Conservation (phyloP, 805 yeast species). For the Yamadazyma endophytica region DNA sequence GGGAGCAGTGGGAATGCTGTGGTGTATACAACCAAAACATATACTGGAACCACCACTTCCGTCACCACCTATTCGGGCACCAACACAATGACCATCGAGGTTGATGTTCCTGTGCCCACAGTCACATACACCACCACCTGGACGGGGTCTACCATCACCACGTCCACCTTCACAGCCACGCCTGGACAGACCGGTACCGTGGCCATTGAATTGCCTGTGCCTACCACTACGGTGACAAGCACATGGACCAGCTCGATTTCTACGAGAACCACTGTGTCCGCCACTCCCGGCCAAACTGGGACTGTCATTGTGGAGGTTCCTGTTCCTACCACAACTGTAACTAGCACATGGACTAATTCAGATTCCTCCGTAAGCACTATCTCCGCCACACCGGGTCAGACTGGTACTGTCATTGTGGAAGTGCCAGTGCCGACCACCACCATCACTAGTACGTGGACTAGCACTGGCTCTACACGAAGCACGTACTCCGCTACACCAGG, state of each 20-base stretch:
- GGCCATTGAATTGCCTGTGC: slow-evolving; percentile 12
- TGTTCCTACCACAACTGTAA: slow-evolving; percentile 13
- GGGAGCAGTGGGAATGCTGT: slow-evolving; percentile 13
- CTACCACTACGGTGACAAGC: slow-evolving; percentile 8
- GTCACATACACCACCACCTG: slow-evolving; percentile 9
- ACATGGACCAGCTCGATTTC: slow-evolving; percentile 10
- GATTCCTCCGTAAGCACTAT: slow-evolving; percentile 3
- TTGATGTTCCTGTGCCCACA: slow-evolving; percentile 18
- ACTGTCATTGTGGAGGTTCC: slow-evolving; percentile 14
- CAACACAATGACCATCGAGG: slow-evolving; percentile 19
- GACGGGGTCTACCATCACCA: slow-evolving; percentile 10
- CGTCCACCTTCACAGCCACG: slow-evolving; percentile 8
- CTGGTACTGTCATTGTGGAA: slow-evolving; percentile 17
- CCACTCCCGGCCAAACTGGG: slow-evolving; percentile 9
- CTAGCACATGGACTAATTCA: slow-evolving; percentile 7
- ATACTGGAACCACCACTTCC: slow-evolving; percentile 15
- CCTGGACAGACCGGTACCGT: slow-evolving; percentile 9
- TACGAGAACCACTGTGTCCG: slow-evolving; percentile 5
- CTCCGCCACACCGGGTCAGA: slow-evolving; percentile 13
- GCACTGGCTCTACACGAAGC: slow-evolving; percentile 13
- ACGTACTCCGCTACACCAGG: slow-evolving; percentile 17
- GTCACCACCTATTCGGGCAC: slow-evolving; percentile 17
- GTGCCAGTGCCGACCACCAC: slow-evolving; percentile 14
- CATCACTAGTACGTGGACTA: slow-evolving; percentile 18
- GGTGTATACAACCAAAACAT: slow-evolving; percentile 14